phyloP scores from a whole-genome alignment of 2,329 filamentous ascomycete species.

The Penicillium sp. region DNA sequence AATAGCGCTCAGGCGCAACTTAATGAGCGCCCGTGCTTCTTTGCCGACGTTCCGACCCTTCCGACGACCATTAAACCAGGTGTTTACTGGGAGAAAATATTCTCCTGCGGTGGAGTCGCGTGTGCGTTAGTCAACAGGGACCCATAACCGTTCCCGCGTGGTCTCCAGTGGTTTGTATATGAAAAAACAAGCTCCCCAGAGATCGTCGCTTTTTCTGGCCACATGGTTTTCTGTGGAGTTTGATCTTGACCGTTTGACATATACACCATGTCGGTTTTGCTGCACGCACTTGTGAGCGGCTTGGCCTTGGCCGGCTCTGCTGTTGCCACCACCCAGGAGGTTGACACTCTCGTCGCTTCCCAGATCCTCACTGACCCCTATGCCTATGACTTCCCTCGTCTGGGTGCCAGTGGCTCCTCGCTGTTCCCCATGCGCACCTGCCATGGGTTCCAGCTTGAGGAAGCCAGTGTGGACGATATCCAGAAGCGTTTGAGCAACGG shows the following conservation, averaged over 20 bases:
- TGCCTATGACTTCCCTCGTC: slow-evolving; percentile 40
- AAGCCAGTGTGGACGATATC: slow-evolving; percentile 69
- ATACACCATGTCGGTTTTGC: slow-evolving; percentile 16
- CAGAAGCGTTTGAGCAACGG: slow-evolving; percentile 59
- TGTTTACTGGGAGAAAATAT: neutral
- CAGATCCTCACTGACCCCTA: slow-evolving; percentile 35
- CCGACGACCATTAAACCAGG: neutral
- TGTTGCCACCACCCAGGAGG: slow-evolving; percentile 11
- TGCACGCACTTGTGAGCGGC: slow-evolving; percentile 20
- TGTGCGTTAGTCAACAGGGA: slow-evolving; percentile 5
- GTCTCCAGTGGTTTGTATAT: slow-evolving; percentile 4
- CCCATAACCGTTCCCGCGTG: neutral
- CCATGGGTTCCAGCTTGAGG: slow-evolving; percentile 62
- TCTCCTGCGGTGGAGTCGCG: neutral
- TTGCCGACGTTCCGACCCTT: neutral
- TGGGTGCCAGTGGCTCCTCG: slow-evolving; percentile 32
- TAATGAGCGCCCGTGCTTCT: neutral
- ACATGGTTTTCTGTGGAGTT: slow-evolving; percentile 20
- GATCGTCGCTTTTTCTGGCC: slow-evolving; percentile 13
- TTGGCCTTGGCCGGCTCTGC: slow-evolving; percentile 23
- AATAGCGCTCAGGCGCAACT: neutral
- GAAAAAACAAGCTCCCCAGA: slow-evolving; percentile 10
- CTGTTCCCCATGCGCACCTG: slow-evolving; percentile 66
- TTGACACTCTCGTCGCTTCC: slow-evolving; percentile 30
- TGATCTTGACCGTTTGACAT: neutral